phyloP scores from a whole-genome alignment of 192 early-diverging fungal species.

The Coemansia sp. region DNA sequence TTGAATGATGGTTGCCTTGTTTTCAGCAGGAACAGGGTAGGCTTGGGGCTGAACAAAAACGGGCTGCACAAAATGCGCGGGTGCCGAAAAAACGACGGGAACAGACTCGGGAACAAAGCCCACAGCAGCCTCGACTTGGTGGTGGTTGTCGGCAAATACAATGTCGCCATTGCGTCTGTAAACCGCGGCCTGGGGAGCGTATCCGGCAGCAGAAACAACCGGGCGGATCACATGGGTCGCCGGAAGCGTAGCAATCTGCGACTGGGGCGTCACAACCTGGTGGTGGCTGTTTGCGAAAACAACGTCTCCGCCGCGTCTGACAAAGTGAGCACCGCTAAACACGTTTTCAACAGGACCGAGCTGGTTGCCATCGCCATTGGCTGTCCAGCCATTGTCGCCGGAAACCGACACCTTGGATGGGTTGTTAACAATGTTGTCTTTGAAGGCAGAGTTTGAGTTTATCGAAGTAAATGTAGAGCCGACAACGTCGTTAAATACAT shows the following conservation, averaged over 20 bases:
- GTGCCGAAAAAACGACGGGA: constrained; percentile 3
- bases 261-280: constrained; percentile 7
- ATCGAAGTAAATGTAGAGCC: constrained; percentile 44
- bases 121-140: not conserved
- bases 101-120: constrained; percentile 2
- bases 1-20: constrained; percentile 41
- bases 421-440: constrained; percentile 56
- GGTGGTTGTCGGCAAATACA: constrained; percentile 10
- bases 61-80: constrained; percentile 14
- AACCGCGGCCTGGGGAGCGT: not conserved
- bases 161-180: constrained; percentile 2
- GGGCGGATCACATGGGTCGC: constrained; percentile 11
- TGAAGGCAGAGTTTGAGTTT: constrained; percentile 47
- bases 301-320: constrained; percentile 39
- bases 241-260: constrained; percentile 4
- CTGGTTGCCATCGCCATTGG: constrained; percentile 46
- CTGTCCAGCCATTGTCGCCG: constrained; percentile 53
- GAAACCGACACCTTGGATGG: constrained; percentile 25
- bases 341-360: constrained; percentile 48
- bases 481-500: constrained; percentile 42
- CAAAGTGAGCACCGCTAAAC: constrained; percentile 23
- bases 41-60: constrained; percentile 4
- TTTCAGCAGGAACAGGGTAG: constrained; percentile 6
- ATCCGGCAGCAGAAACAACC: constrained; percentile 7
- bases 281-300: constrained; percentile 51